A percentile compares a stretch with the other conserved stretches of the same genome.
Evolutionary conservation across 2,329 filamentous ascomycete species (phyloP).

Genomic region (Neopestalotiopsis sp.): DNA sequence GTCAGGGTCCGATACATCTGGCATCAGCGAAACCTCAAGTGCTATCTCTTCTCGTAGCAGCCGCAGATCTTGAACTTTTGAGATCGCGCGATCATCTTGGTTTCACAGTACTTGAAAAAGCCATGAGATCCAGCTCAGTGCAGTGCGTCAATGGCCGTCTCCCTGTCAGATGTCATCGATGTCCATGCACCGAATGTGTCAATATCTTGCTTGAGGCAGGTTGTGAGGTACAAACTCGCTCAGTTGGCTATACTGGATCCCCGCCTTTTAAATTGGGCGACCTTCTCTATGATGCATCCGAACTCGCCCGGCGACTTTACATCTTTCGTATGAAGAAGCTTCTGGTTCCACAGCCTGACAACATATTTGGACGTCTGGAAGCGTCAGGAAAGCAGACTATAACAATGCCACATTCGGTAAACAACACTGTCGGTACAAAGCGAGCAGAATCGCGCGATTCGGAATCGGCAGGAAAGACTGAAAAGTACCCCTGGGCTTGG

Average conservation of each 20-base stretch:
- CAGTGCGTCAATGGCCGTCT: neutral
- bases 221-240: neutral
- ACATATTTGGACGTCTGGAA: neutral
- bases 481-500: neutral
- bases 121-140: neutral
- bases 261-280: neutral
- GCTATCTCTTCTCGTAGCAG: neutral
- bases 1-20: conserved; percentile 9
- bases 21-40: conserved; percentile 13
- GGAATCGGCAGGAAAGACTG: neutral
- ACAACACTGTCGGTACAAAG: neutral
- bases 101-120: neutral
- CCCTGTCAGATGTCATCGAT: neutral
- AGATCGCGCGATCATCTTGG: neutral
- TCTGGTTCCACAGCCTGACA: neutral
- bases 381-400: neutral
- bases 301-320: neutral
- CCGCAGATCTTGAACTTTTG: neutral
- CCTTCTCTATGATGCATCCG: neutral
- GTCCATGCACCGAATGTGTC: neutral
- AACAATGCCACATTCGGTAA: no score
- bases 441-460: neutral
- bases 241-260: neutral
- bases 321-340: neutral
- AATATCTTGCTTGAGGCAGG: neutral